Conservation (phyloP, 2,329 filamentous ascomycete species). For the Phialophora tarda region DNA sequence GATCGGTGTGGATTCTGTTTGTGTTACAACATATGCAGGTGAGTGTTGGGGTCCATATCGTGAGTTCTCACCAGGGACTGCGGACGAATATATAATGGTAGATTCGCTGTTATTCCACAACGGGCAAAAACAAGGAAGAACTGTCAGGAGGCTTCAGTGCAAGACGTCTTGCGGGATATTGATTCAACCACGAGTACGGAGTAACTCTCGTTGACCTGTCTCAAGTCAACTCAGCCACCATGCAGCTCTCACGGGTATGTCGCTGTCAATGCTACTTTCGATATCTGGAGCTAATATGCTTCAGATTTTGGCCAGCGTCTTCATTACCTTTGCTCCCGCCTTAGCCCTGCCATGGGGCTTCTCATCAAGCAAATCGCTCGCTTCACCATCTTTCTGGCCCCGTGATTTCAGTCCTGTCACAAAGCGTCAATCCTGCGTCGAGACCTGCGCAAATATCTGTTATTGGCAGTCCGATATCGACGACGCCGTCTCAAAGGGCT, state of each 20-base stretch:
- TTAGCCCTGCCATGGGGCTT: conserved; percentile 16
- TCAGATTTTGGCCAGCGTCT: conserved; percentile 18
- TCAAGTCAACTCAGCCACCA: conserved; percentile 1
- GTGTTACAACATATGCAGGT: conserved; percentile 8
- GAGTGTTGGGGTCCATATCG: neutral
- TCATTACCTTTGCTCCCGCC: conserved; percentile 20
- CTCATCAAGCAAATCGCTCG: conserved; percentile 17
- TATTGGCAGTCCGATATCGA: conserved; percentile 59
- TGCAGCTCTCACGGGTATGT: conserved; percentile 21
- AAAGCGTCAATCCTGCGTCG: conserved; percentile 52
- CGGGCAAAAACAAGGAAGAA: neutral
- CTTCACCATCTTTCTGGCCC: conserved; percentile 26
- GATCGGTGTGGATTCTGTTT: conserved; percentile 12
- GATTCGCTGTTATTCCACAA: neutral
- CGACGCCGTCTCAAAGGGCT: conserved; percentile 59
- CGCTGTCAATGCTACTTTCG: no score
- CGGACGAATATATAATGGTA: conserved; percentile 1
- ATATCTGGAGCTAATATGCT: neutral
- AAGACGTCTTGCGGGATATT: neutral
- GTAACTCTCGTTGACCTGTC: neutral
- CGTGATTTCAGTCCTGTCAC: conserved; percentile 37
- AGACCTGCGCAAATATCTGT: conserved; percentile 59
- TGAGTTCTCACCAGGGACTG: neutral
- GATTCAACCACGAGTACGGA: neutral
- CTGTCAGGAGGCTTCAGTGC: neutral